A percentile compares a stretch with the other conserved stretches of the same genome.
These are phyloP conservation scores for Plasmodium ovale DNA, from an alignment of 169 alveolate species.

Conservation along the genomic window DNA sequence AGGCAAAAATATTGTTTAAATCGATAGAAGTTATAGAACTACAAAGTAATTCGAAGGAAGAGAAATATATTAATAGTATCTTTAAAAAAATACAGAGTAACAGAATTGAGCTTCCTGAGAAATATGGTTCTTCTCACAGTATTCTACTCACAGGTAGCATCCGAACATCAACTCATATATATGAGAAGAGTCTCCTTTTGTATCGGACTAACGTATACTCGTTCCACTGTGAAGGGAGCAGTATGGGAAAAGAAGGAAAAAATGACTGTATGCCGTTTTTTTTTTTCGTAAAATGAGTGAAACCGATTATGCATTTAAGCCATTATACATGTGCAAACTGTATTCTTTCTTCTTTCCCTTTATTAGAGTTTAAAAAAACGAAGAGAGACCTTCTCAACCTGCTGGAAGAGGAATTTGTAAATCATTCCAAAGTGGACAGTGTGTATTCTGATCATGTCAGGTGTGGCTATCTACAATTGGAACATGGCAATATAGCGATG, in stretches of 20 bases:
- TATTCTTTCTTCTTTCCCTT: neutral
- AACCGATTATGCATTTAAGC: too few species aligned
- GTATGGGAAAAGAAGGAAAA: too few species aligned
- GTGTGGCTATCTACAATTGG: slow-evolving; percentile 2
- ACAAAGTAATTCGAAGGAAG: slow-evolving; percentile 13
- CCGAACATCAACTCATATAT: too few species aligned
- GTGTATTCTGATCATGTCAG: slow-evolving; percentile 24
- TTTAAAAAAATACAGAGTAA: slow-evolving; percentile 29
- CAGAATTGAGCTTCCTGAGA: neutral
- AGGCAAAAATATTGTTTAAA: slow-evolving; percentile 9
- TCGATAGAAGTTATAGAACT: neutral
- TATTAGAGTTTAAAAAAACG: slow-evolving; percentile 22
- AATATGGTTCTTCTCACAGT: neutral
- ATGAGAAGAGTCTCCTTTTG: too few species aligned
- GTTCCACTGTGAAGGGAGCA: too few species aligned
- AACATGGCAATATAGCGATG: too few species aligned
- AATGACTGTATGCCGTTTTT: too few species aligned
- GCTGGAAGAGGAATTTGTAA: slow-evolving; percentile 42
- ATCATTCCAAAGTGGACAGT: slow-evolving; percentile 7
- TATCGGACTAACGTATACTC: too few species aligned
- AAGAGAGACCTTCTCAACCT: slow-evolving; percentile 13
- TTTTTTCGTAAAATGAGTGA: too few species aligned
- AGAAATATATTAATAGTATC: slow-evolving; percentile 21
- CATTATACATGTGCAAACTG: neutral
- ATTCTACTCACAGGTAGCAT: too few species aligned